Conservation (phyloP, 2,329 filamentous ascomycete species). For the Helotiales sp. region DNA sequence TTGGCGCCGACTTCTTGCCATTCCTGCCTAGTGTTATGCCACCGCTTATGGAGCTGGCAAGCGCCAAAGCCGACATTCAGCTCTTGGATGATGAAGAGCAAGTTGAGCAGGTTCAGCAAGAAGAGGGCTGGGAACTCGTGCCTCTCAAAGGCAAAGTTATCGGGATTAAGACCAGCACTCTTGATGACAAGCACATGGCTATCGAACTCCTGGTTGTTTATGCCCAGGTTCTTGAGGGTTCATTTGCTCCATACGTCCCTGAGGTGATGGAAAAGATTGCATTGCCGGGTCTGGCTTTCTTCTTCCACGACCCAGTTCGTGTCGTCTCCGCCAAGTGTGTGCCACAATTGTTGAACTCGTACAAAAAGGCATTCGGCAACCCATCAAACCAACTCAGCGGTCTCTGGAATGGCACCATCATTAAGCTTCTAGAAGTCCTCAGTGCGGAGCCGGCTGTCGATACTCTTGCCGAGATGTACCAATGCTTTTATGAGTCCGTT, state of each 20-base stretch:
- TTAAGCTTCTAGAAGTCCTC: constrained; percentile 91
- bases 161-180: constrained; percentile 93
- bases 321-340: constrained; percentile 95
- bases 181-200: constrained; percentile 99
- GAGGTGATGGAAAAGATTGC: constrained; percentile 98
- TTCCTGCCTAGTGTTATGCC: constrained; percentile 95
- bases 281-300: constrained; percentile 91
- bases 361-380: constrained; percentile 87
- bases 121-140: constrained; percentile 97
- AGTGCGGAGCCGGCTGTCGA: constrained; percentile 94
- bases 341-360: constrained; percentile 89
- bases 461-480: constrained; percentile 97
- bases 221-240: constrained; percentile 89
- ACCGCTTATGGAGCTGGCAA: constrained; percentile 85
- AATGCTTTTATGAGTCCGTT: constrained; percentile 98
- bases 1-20: constrained; percentile 87
- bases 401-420: constrained; percentile 84
- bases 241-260: constrained; percentile 88
- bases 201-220: constrained; percentile 98
- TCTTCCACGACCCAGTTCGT: constrained; percentile 97
- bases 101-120: constrained; percentile 88
- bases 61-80: constrained; percentile 96
- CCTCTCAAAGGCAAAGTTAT: constrained; percentile 98
- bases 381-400: constrained; percentile 78
- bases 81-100: constrained; percentile 94